Conservation (phyloP, 2,329 filamentous ascomycete genomes). For the Cladosporium halotolerans region DNA sequence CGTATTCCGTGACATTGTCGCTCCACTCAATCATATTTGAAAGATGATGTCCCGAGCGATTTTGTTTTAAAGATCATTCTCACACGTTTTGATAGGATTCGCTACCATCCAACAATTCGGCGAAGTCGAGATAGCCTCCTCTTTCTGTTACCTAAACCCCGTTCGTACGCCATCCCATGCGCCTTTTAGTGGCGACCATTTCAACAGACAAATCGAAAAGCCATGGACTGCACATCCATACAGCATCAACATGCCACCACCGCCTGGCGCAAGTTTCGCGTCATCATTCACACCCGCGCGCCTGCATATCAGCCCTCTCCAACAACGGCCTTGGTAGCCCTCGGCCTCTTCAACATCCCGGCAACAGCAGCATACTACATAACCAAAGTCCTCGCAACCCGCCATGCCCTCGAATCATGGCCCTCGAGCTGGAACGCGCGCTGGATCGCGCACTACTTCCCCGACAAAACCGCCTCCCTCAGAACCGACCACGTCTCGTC, state of each 20-base stretch:
- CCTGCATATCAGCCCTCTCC: background rate
- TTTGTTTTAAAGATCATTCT: background rate
- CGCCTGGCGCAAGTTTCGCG: background rate
- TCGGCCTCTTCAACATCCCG: slow-evolving; percentile 11
- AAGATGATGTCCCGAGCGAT: too few species aligned
- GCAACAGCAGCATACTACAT: background rate
- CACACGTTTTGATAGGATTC: background rate
- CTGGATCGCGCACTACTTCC: slow-evolving; percentile 10
- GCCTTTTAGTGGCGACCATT: background rate
- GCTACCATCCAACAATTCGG: background rate
- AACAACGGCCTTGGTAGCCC: slow-evolving; percentile 3
- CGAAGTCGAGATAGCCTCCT: slow-evolving; percentile 7
- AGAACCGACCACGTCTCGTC: slow-evolving; percentile 5
- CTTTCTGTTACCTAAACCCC: slow-evolving; percentile 6
- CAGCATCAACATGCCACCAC: slow-evolving; percentile 1
- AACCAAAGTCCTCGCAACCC: slow-evolving; percentile 2
- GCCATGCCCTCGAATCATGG: slow-evolving; percentile 1
- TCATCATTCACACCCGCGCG: background rate
- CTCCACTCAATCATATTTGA: too few species aligned
- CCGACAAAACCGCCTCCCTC: slow-evolving; percentile 1
- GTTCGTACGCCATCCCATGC: background rate
- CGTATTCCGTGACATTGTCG: too few species aligned
- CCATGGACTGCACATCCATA: background rate
- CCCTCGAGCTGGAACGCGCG: slow-evolving; percentile 4
- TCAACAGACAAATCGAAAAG: background rate